Evolutionary conservation across 2,329 filamentous ascomycete species (phyloP).

Genomic region (Tolypocladium tundrense): DNA sequence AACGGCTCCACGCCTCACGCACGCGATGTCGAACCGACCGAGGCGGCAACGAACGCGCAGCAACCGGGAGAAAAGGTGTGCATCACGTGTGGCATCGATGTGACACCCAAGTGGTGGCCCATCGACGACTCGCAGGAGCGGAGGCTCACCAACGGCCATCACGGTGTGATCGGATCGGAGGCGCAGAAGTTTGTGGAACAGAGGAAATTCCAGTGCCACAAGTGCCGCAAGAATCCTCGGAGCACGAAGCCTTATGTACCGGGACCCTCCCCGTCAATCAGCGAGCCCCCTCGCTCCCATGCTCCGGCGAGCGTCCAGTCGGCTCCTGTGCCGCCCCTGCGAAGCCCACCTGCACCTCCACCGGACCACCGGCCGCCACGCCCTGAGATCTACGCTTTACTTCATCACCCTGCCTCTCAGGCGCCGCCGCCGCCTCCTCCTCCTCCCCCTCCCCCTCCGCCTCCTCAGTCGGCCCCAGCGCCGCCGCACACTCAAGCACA

Average conservation of each 20-base stretch:
- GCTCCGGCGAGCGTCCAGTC: constrained; percentile 9
- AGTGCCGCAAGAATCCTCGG: constrained; percentile 51
- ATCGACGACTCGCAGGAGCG: constrained; percentile 42
- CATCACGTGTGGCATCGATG: constrained; percentile 56
- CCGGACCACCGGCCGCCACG: constrained; percentile 14
- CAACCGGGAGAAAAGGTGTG: constrained; percentile 45
- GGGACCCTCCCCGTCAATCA: constrained; percentile 9
- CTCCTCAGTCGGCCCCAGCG: constrained; percentile 2
- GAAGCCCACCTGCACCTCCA: constrained; percentile 15
- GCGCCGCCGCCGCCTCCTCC: constrained; percentile 1
- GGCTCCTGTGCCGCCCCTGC: constrained; percentile 12
- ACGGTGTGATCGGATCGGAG: constrained; percentile 41
- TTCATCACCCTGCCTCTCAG: constrained; percentile 7
- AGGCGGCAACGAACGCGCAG: constrained; percentile 14
- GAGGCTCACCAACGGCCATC: constrained; percentile 40
- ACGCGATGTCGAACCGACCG: constrained; percentile 15
- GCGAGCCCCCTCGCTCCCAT: constrained; percentile 11
- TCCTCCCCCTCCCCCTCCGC: constrained; percentile 3
- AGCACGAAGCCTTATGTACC: constrained; percentile 24
- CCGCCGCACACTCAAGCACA: constrained; percentile 12
- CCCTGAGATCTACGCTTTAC: constrained; percentile 8
- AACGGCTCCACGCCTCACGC: constrained; percentile 9
- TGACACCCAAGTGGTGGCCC: constrained; percentile 66
- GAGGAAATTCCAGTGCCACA: constrained; percentile 62
- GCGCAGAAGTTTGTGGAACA: constrained; percentile 50